phyloP scores from a whole-genome alignment of 768 basidiomycete species.

The Panellus pusillus region DNA sequence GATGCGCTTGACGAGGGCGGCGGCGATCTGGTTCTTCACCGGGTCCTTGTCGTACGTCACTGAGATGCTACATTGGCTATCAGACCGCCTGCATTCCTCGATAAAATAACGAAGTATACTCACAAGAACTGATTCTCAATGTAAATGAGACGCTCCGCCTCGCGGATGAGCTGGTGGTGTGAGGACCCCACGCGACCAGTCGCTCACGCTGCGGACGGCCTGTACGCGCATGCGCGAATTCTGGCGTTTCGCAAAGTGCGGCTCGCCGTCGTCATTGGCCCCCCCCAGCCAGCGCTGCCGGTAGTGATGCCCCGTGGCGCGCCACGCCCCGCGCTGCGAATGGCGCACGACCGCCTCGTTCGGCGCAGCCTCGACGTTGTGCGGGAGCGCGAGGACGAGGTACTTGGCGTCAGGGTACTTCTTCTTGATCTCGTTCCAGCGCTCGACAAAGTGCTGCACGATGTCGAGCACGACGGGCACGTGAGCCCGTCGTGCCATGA shows the following conservation, averaged over 20 bases:
- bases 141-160: conserved; percentile 88
- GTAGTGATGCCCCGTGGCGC: conserved; percentile 55
- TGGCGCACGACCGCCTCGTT: conserved; percentile 72
- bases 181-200: conserved; percentile 94
- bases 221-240: conserved; percentile 69
- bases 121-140: conserved; percentile 96
- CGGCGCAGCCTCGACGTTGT: conserved; percentile 59
- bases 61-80: conserved; percentile 60
- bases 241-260: conserved; percentile 39
- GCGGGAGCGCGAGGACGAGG: conserved; percentile 71
- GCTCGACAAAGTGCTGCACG: conserved; percentile 88
- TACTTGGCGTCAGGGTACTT: conserved; percentile 47
- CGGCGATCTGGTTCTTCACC: conserved; percentile 82
- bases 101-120: conserved; percentile 27
- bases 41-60: conserved; percentile 60
- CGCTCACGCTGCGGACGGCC: conserved; percentile 80
- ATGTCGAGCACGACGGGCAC: conserved; percentile 89
- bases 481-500: conserved; percentile 95
- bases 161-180: conserved; percentile 78
- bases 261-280: conserved; percentile 34
- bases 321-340: conserved; percentile 67
- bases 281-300: conserved; percentile 61
- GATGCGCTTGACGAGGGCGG: conserved; percentile 82
- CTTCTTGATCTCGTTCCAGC: conserved; percentile 89
- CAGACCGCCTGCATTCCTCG: conserved; percentile 1